Conservation (phyloP, 306 rosid species). For the Trifolium repens region DNA sequence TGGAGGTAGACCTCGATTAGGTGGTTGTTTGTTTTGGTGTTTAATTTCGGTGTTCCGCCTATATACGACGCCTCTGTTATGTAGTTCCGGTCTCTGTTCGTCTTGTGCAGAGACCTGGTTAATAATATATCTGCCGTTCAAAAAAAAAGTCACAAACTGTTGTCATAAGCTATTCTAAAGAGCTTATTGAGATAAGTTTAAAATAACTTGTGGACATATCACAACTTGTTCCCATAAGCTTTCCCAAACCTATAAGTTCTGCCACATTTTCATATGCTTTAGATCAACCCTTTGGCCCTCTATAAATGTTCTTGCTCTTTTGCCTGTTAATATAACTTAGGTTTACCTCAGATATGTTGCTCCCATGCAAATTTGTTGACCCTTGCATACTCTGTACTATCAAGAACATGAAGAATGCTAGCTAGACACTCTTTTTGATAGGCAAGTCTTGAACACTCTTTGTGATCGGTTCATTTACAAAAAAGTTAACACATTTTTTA, state of each 20-base stretch:
- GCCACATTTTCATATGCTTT: conserved; percentile 11
- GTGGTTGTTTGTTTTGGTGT: too few species aligned
- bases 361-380: not conserved
- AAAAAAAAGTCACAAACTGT: not conserved
- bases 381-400: not conserved
- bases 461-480: not conserved
- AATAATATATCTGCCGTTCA: too few species aligned
- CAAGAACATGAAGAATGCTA: conserved; percentile 3
- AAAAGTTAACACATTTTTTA: not conserved
- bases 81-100: too few species aligned
- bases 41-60: too few species aligned
- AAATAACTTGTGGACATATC: not conserved
- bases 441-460: not conserved
- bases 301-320: conserved; percentile 14
- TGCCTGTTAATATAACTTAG: not conserved
- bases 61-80: too few species aligned
- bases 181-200: not conserved
- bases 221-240: not conserved
- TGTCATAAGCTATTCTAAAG: not conserved
- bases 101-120: too few species aligned
- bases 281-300: conserved; percentile 10
- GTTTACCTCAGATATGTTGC: conserved; percentile 17
- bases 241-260: not conserved
- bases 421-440: not conserved
- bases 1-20: too few species aligned